Percentiles rank a stretch among this genome's conserved stretches.
Conservation (phyloP, 148 eudicot genomes). For the Cornus controversa region DNA sequence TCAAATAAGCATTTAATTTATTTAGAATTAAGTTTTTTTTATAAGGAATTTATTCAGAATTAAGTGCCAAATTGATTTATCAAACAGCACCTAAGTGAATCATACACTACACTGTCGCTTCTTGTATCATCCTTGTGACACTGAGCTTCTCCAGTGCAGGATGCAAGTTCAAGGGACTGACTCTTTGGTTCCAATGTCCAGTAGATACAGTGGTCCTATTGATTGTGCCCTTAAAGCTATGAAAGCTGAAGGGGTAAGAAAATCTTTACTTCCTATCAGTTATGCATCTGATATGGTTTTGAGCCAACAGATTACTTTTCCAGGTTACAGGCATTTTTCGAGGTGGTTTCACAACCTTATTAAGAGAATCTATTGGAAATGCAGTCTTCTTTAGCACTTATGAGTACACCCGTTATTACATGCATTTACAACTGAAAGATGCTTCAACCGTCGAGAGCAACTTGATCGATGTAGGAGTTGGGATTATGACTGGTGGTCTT, state of each 20-base stretch:
- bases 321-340: slow-evolving; percentile 85
- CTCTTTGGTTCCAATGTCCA: slow-evolving; percentile 53
- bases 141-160: slow-evolving; percentile 79
- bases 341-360: slow-evolving; percentile 77
- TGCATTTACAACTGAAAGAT: slow-evolving; percentile 59
- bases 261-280: slow-evolving; percentile 3
- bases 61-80: too few species aligned
- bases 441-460: slow-evolving; percentile 33
- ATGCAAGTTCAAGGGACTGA: slow-evolving; percentile 97
- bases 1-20: too few species aligned
- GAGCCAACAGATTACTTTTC: slow-evolving; percentile 28
- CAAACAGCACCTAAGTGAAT: too few species aligned
- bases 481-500: slow-evolving; percentile 85
- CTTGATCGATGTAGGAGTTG: slow-evolving; percentile 74
- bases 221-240: slow-evolving; percentile 79
- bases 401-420: slow-evolving; percentile 63
- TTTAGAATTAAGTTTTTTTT: too few species aligned
- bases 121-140: slow-evolving; percentile 29
- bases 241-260: slow-evolving; percentile 77
- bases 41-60: too few species aligned
- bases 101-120: slow-evolving; percentile 2
- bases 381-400: slow-evolving; percentile 80
- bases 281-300: slow-evolving; percentile 11
- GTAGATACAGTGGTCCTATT: slow-evolving; percentile 59
- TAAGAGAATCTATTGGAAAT: slow-evolving; percentile 83